Percentiles rank a stretch among this genome's conserved stretches.
phyloP scores from a whole-genome alignment of 2,329 filamentous ascomycete species.

The Pseudogymnoascus sp. region DNA sequence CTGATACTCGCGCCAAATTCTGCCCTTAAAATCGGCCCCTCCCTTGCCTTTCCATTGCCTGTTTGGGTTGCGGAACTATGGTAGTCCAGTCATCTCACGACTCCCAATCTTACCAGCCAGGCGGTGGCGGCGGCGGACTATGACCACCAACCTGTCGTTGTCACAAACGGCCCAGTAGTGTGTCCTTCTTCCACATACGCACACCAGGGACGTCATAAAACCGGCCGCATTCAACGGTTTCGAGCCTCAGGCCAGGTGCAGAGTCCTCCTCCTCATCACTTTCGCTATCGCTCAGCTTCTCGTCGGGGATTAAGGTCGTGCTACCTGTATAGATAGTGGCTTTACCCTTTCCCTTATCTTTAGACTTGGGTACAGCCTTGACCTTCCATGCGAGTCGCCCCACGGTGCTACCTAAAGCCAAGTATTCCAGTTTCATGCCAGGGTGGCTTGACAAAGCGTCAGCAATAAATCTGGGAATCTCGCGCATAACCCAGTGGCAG shows the following conservation, averaged over 20 bases:
- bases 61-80: background rate
- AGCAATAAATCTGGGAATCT: slow-evolving; percentile 50
- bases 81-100: background rate
- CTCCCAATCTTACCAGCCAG: background rate
- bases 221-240: slow-evolving; percentile 32
- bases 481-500: slow-evolving; percentile 47
- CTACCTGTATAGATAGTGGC: slow-evolving; percentile 10
- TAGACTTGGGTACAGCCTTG: slow-evolving; percentile 20
- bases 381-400: slow-evolving; percentile 38
- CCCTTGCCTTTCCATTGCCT: background rate
- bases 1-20: background rate
- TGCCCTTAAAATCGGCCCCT: background rate
- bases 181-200: slow-evolving; percentile 51
- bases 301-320: slow-evolving; percentile 18
- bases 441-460: slow-evolving; percentile 50
- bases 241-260: slow-evolving; percentile 26
- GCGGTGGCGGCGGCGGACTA: background rate
- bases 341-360: slow-evolving; percentile 19
- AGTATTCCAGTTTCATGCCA: slow-evolving; percentile 48
- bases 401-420: slow-evolving; percentile 44
- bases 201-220: slow-evolving; percentile 42
- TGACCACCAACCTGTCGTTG: background rate
- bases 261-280: slow-evolving; percentile 29
- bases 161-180: slow-evolving; percentile 38
- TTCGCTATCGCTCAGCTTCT: slow-evolving; percentile 18